Conservation (phyloP, 768 basidiomycete genomes). For the Tremella fuciformis region DNA sequence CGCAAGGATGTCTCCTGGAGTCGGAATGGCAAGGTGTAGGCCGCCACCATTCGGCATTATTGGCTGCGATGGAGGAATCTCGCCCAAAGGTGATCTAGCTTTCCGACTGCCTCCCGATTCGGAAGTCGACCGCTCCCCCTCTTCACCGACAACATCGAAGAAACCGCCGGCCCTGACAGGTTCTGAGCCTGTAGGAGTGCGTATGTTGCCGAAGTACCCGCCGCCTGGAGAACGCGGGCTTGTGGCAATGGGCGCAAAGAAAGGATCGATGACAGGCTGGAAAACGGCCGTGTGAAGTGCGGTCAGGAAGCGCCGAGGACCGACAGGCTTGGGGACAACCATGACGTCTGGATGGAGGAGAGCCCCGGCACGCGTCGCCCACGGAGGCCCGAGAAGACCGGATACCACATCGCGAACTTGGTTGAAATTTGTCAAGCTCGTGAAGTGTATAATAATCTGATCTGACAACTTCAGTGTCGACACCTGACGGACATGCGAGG, state of each 20-base stretch:
- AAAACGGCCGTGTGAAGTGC: slow-evolving; percentile 85
- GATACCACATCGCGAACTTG: slow-evolving; percentile 79
- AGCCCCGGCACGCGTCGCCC: slow-evolving; percentile 38
- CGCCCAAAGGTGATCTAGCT: slow-evolving; percentile 23
- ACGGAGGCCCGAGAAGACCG: slow-evolving; percentile 59
- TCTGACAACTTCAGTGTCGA: slow-evolving; percentile 2
- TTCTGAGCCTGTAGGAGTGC: slow-evolving; percentile 23
- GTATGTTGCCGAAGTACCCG: slow-evolving; percentile 52
- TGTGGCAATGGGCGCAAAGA: slow-evolving; percentile 91
- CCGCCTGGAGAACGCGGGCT: slow-evolving; percentile 76
- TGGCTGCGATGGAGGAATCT: slow-evolving; percentile 27
- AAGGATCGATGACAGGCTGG: slow-evolving; percentile 82
- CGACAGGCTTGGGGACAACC: slow-evolving; percentile 95
- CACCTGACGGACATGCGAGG: slow-evolving; percentile 67
- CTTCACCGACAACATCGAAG: slow-evolving; percentile 39
- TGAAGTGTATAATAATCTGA: slow-evolving; percentile 78
- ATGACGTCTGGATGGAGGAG: slow-evolving; percentile 74
- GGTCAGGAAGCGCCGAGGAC: slow-evolving; percentile 87
- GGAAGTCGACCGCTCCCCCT: background rate
- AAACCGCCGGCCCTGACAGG: slow-evolving; percentile 21
- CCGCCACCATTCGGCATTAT: slow-evolving; percentile 26
- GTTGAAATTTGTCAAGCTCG: slow-evolving; percentile 85
- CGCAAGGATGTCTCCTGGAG: slow-evolving; percentile 42
- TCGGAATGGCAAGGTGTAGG: slow-evolving; percentile 34
- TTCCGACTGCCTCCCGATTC: background rate